These are phyloP conservation scores for Catharanthus roseus DNA, from an alignment of 257 asterid species.

Conservation along the genomic window DNA sequence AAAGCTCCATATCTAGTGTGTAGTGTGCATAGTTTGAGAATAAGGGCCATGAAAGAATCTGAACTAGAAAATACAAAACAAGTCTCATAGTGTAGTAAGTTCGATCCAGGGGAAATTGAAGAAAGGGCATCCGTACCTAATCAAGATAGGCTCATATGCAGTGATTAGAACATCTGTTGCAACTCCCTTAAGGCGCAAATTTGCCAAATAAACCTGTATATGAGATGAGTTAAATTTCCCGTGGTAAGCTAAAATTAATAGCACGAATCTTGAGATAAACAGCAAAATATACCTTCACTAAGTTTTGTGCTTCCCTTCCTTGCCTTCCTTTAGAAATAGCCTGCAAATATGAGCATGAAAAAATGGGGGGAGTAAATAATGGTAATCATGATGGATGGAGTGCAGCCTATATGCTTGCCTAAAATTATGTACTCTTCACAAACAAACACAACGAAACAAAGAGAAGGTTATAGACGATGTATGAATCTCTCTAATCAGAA, in stretches of 20 bases:
- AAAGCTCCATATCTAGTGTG: neutral
- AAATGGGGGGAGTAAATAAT: no score
- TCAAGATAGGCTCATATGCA: slow-evolving; percentile 76
- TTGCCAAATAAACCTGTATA: slow-evolving; percentile 81
- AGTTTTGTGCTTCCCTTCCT: slow-evolving; percentile 88
- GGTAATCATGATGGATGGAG: no score
- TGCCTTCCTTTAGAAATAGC: slow-evolving; percentile 87
- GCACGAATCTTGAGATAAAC: neutral
- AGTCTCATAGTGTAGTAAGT: no score
- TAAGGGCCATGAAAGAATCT: no score
- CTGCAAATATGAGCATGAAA: slow-evolving; percentile 30
- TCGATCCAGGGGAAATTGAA: neutral
- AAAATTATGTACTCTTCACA: neutral
- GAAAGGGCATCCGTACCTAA: slow-evolving; percentile 38
- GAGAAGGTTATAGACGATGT: neutral
- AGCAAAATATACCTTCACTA: slow-evolving; percentile 49
- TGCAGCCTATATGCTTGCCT: neutral
- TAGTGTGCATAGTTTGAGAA: no score
- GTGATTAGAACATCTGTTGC: slow-evolving; percentile 71
- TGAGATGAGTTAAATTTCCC: slow-evolving; percentile 11
- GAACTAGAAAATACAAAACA: no score
- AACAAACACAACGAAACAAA: neutral
- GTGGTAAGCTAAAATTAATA: slow-evolving; percentile 7
- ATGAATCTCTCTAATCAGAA: neutral
- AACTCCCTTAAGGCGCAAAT: slow-evolving; percentile 85